phyloP scores from a whole-genome alignment of 2,329 filamentous ascomycete genomes.

The Boeremia exigua region DNA sequence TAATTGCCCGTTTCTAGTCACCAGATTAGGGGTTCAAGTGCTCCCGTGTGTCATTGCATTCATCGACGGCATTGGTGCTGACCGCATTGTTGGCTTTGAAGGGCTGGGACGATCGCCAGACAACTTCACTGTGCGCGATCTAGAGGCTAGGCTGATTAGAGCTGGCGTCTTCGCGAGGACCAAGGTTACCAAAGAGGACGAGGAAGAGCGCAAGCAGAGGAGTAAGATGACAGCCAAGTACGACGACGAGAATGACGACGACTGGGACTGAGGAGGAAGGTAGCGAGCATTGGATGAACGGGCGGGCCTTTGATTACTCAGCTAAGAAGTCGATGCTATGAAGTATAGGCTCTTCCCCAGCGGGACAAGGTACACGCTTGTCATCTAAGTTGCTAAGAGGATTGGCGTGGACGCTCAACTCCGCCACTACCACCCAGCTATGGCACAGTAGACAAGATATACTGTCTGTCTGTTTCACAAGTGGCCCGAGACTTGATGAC shows the following conservation, averaged over 20 bases:
- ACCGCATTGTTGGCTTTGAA: conserved; percentile 66
- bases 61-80: conserved; percentile 60
- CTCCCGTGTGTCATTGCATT: conserved; percentile 66
- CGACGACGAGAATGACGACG: conserved; percentile 57
- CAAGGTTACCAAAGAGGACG: conserved; percentile 58
- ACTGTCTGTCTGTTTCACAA: too few relatives aligned
- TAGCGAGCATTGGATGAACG: background rate
- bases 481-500: too few relatives aligned
- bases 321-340: background rate
- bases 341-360: background rate
- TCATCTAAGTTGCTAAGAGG: background rate
- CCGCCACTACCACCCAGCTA: too few relatives aligned
- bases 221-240: conserved; percentile 40
- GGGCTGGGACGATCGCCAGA: conserved; percentile 61
- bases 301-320: background rate
- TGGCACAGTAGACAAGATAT: too few relatives aligned
- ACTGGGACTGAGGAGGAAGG: conserved; percentile 54
- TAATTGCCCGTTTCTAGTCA: conserved; percentile 65
- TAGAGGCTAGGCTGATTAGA: conserved; percentile 60
- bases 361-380: background rate
- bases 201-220: conserved; percentile 31
- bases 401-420: too few relatives aligned
- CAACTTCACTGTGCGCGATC: conserved; percentile 60
- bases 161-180: conserved; percentile 59
- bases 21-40: conserved; percentile 63